Evolutionary conservation across 192 early-diverging fungal species (phyloP).

Genomic region (Coemansia sp.): DNA sequence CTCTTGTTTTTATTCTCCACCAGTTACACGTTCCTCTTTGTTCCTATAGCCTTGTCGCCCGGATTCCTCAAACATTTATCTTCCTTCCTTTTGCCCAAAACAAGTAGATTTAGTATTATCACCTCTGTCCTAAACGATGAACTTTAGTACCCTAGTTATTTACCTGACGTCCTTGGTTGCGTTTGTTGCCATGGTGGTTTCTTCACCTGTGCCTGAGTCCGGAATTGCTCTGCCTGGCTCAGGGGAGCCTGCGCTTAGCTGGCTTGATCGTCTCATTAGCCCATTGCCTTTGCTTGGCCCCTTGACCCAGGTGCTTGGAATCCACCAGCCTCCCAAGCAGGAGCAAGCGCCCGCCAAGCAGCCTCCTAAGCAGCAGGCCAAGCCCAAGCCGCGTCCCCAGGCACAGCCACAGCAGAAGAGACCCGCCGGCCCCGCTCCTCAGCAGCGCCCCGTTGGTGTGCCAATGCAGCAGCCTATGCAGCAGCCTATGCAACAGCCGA

Average conservation of each 20-base stretch:
- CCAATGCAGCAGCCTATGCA: slow-evolving; percentile 4
- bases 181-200: slow-evolving; percentile 13
- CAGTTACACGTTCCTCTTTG: too few relatives aligned
- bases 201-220: slow-evolving; percentile 24
- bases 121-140: too few relatives aligned
- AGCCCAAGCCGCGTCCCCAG: too few relatives aligned
- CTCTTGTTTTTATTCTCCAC: too few relatives aligned
- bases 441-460: too few relatives aligned
- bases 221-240: slow-evolving; percentile 40
- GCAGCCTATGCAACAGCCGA: slow-evolving; percentile 1
- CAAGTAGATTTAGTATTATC: too few relatives aligned
- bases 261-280: slow-evolving; percentile 34
- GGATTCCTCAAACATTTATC: too few relatives aligned
- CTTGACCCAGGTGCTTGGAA: slow-evolving; percentile 26
- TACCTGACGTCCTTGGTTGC: slow-evolving; percentile 15
- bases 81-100: too few relatives aligned
- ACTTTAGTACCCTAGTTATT: slow-evolving; percentile 15
- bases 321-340: slow-evolving; percentile 12
- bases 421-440: too few relatives aligned
- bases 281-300: slow-evolving; percentile 36
- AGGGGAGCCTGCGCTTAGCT: slow-evolving; percentile 28
- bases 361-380: not conserved
- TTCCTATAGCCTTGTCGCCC: too few relatives aligned
- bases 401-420: slow-evolving; percentile 5
- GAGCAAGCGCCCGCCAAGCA: slow-evolving; percentile 11